Base-by-base conservation (phyloP, 441 rosid genomes). In the Bruguiera hainesii region DNA sequence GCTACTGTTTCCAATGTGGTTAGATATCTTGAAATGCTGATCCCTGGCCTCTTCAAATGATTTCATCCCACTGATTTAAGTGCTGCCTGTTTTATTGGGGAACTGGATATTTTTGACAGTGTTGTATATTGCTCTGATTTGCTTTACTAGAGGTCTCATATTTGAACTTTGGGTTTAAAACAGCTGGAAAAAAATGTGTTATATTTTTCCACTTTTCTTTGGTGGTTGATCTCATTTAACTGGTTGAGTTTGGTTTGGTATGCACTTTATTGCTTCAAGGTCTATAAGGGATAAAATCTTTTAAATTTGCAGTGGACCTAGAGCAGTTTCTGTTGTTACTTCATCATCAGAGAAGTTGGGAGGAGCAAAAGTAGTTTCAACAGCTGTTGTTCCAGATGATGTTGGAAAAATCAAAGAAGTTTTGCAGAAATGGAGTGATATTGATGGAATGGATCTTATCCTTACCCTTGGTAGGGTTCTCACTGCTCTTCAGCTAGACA, bases 261-360 rank as follows among this genome's bases (percentile, higher is more conserved):
- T 42, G 48, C 48, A 55, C 16, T 9, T 55, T 6, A 9, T 10
- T 20, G 58, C 16, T 23, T 26, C 28, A 62, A 48, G 58, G 39
- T 65, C 39, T 8, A 15, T 51, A 21, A 61, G 19, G 30, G 55
- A 63, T 35, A 49, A 71, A 49, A 58, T 63, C 53, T 56, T 25
- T 69, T 62, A 61, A 68, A 68, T 73, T 75, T 87, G 86, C 87
- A 90, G 98, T 66, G 96, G 99, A 61, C 96, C 98, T 53, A 87
- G 92, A 79, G 97, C 93, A 39, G 81, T 89, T 61, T 75, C 89
- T 2, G 97, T 92, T 51, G 75, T 92, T 56, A 79, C 84, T 78
- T 85, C 96, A 56, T 87, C 92, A 61, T 90, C 96, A 57, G 97
- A 87, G 73, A 87, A 80, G 80, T 71, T 96, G 84, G 96, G 94